Base-by-base conservation (phyloP, 371 early-diverging fungal species). In the Mucor plumbeus region DNA sequence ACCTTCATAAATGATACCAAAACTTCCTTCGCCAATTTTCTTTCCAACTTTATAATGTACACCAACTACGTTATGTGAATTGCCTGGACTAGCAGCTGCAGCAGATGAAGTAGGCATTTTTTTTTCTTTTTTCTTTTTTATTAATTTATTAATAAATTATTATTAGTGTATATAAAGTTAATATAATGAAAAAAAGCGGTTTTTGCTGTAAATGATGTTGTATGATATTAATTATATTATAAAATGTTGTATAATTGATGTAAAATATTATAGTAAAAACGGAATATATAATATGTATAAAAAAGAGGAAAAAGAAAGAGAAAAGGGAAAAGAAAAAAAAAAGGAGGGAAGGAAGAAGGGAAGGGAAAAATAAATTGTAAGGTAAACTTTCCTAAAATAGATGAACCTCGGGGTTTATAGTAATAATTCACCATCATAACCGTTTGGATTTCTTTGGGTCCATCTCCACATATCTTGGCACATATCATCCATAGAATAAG, bases 1-100 rank as follows among this genome's bases (percentile, higher is more conserved):
- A 92, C 97, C 97, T 89, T 96, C 96, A 80, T 96, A 97, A 67
- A 97, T 95, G 72, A 95, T 90, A 48, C 97, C 97, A 85, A 97
- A 97, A 70, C 90, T 90, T 39, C 97, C 97, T 79, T 96, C 97
- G 44, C 97, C 97, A 83, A 97, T 95, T 84, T 94, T 94, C 76
- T 90, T 91, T 56, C 95, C 95, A 40, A 97, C 95, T 69, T 87
- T 90, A 79, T 93, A 97, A 76, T 96, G 97, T 17, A 93, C 94
- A n/a, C 97, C 97, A 31, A 97, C 95, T 40, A 87, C 85, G 67
- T 86, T 87, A 57, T 72, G 73, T 48, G 73, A 73, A 43, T 69
- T 63, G 57, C 67, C 66, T 60, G 73, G 70, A 64, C 59, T 69
- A 17, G 73, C 53, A 40, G 67, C 64, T 31, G 70, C 63, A 19